Base-by-base conservation (phyloP, 108 stramenopile species). In the Discostella pseudostelligera region DNA sequence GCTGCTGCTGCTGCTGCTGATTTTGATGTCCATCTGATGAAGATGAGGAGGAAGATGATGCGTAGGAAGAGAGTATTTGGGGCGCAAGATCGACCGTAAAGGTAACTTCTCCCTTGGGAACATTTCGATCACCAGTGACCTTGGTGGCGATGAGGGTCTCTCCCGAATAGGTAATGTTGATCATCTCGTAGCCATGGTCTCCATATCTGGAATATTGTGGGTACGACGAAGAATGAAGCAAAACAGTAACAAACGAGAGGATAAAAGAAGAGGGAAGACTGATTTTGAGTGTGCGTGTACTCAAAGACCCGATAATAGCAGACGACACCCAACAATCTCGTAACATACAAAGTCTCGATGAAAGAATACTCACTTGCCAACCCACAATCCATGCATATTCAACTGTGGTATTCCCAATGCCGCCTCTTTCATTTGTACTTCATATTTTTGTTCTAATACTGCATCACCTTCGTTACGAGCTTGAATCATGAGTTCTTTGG, bases 161-260 rank as follows among this genome's bases (percentile, higher is more conserved):
- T 45, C 78, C 78, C n/a, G 74, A 78, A 55, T 92, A 92, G 17
- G 90, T 92, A 16, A 92, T 55, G 59, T 92, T 92, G 46, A 92
- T 80, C 83, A 92, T 84, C 81, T 92, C 90, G 54, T 86, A 92
- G 51, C 86, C 87, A 43, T 87, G 76, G 24, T 78, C 78, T 2
- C 84, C 88, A 46, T 84, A 87, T 51, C 75, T 76, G 6, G 43
- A 44, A 2, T 44, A 16, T 44, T 1, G 16, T 16, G 6, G 12
- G 7, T 0, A 46, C 20, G 24, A 19, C 1, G 37, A 16, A 0
- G 24, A 21, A 1, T n/a, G 44, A 62, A 7, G 7, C 13, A 10
- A 12, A 48, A 49, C 4, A 17, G 43, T 1, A 46, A 13, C 3
- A 40, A n/a, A 48, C 28, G 14, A 61, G 19, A 39, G 17, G n/a